These are phyloP conservation scores for Alternaria hordeiaustralica DNA, from an alignment of 2,329 filamentous ascomycete genomes.

Conservation along the genomic window DNA sequence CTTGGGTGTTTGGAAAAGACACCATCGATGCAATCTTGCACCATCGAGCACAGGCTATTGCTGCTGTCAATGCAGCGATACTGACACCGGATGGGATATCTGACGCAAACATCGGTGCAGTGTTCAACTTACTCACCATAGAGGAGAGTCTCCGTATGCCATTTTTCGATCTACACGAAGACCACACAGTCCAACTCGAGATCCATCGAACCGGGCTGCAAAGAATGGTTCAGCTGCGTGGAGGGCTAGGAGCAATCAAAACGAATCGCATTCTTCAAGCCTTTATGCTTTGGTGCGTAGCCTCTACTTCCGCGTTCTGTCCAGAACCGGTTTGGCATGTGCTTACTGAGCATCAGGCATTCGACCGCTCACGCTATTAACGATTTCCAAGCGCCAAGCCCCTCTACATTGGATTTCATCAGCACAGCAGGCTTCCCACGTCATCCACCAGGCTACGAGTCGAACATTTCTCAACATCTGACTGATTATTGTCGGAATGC, in stretches of 20 bases:
- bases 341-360: slow-evolving; percentile 51
- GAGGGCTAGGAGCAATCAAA: slow-evolving; percentile 41
- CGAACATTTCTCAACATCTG: slow-evolving; percentile 39
- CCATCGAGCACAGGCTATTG: slow-evolving; percentile 44
- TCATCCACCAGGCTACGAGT: slow-evolving; percentile 39
- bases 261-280: slow-evolving; percentile 49
- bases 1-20: slow-evolving; percentile 41
- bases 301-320: slow-evolving; percentile 7
- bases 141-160: slow-evolving; percentile 42
- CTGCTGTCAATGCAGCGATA: slow-evolving; percentile 43
- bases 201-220: slow-evolving; percentile 44
- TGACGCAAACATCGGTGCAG: slow-evolving; percentile 48
- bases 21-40: slow-evolving; percentile 39
- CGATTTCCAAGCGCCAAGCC: slow-evolving; percentile 42
- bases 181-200: slow-evolving; percentile 39
- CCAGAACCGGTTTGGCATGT: slow-evolving; percentile 36
- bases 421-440: slow-evolving; percentile 33
- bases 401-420: slow-evolving; percentile 39
- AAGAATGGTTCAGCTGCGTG: slow-evolving; percentile 45
- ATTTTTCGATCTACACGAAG: slow-evolving; percentile 29
- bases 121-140: slow-evolving; percentile 48
- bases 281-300: slow-evolving; percentile 50
- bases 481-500: slow-evolving; percentile 38
- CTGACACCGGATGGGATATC: slow-evolving; percentile 40
- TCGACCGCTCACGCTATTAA: slow-evolving; percentile 48